Base-by-base conservation (phyloP, 345 rosid species). In the Gossypium stocksii region DNA sequence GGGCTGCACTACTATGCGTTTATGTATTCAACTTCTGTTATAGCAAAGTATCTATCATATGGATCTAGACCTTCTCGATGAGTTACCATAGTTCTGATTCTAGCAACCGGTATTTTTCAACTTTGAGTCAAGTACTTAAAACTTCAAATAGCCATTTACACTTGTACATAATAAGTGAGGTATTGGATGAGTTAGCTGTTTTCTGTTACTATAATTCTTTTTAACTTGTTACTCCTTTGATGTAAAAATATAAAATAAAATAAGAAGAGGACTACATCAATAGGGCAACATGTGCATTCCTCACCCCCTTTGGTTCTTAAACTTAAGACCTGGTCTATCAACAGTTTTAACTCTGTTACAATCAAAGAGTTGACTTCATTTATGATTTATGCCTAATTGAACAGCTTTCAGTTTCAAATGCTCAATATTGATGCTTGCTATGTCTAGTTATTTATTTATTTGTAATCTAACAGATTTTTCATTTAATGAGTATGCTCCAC, bases 401-500 rank as follows among this genome's bases (percentile, higher is more conserved):
- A 52, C 17, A 52, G 60, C 22, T 27, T 51, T 51, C 27, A 66
- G 60, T 17, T 51, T 53, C 5, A 41, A 11, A 70, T 27, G 19
- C 17, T 4, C 58, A 17, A 70, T 27, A 29, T 29, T 51, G 45
- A 69, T 69, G 41, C 34, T 68, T 15, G 3, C 58, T 48, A 49
- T 48, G 58, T 49, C 41, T 49, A 16, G 43, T 11, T 65, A 16
- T 34, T 56, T 41, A 11, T 34, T 66, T 15, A 38, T 49, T 48
- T 22, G 5, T 67, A 46, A 16, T 60, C 59, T 16, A 43, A 74
- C 4, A 38, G 2, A 27, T 20, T 71, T 68, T 29, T 61, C 15
- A 69, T 70, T 11, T 65, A 45, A 22, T 57, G 61, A 56, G 58
- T 76, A 73, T 73, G 71, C 65, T 19, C 75, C 29, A 11, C 83